Evolutionary conservation across 1,139 yeast species (phyloP).

Genomic region (Yamadazyma atlantica): DNA sequence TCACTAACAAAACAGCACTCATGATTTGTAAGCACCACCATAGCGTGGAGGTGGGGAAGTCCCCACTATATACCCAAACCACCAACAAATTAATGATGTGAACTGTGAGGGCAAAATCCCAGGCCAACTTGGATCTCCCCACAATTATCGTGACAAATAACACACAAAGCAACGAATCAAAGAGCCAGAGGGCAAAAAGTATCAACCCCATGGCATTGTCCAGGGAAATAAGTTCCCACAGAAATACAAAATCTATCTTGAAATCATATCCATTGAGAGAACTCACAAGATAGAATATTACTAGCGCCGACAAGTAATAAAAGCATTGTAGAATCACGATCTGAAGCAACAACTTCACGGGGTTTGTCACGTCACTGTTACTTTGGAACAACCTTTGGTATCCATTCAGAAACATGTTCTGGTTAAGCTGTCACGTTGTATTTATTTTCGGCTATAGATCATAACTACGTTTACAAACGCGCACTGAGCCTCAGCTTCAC

Average conservation of each 20-base stretch:
- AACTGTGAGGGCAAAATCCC: constrained; percentile 92
- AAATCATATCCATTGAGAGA: constrained; percentile 64
- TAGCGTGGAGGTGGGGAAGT: constrained; percentile 64
- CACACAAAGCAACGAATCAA: constrained; percentile 76
- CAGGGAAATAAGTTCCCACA: constrained; percentile 73
- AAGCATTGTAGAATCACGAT: constrained; percentile 64
- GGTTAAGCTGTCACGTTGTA: too few species aligned
- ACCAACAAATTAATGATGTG: constrained; percentile 77
- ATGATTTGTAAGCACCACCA: constrained; percentile 86
- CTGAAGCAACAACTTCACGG: constrained; percentile 47
- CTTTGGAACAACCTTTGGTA: constrained; percentile 28
- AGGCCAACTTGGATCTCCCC: constrained; percentile 88
- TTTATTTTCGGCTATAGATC: too few species aligned
- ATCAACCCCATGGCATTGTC: constrained; percentile 83
- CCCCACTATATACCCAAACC: constrained; percentile 63
- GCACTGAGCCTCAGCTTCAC: neutral
- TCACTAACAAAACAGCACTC: constrained; percentile 68
- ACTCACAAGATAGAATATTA: constrained; percentile 57
- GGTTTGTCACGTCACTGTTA: constrained; percentile 34
- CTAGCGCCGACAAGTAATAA: constrained; percentile 62
- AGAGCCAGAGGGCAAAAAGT: constrained; percentile 70
- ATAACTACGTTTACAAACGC: too few species aligned
- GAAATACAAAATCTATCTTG: constrained; percentile 68
- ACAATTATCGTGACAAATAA: constrained; percentile 82
- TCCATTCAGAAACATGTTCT: constrained; percentile 17